Base-by-base conservation (phyloP, 2,329 filamentous ascomycete genomes). In the Lizonia empirigonia region DNA sequence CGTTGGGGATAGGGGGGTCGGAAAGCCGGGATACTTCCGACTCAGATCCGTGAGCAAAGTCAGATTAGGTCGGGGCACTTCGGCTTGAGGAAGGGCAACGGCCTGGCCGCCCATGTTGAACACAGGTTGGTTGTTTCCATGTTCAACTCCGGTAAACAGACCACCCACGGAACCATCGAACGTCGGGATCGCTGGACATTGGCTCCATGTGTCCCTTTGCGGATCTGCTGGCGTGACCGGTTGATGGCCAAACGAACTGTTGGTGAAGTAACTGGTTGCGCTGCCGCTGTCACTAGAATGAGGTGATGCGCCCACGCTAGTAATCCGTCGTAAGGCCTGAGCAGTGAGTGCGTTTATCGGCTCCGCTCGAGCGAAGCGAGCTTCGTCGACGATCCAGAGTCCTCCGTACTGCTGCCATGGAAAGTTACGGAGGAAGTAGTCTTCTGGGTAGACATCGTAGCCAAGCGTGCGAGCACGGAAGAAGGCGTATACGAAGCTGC, bases 371-470 rank as follows among this genome's bases (percentile, higher is more conserved):
- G 72, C 69, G 50, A 74, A 74, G n/a, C 72, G 68, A 34, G 68
- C 67, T 40, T 73, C 70, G 10, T 72, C 68, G 24, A 68, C 60
- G 16, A 68, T 64, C 69, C 71, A 74, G 10, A 74, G 61, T 24
- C 69, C 67, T 9, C 70, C 70, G 51, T 72, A 74, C 44, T 70
- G 62, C 19, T 68, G 66, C 72, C 72, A 74, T 0, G 72, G 72
- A 41, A 74, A 74, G 44, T 60, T 70, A n/a, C 55, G 59, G 7
- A 72, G 59, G 36, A 74, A 74, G 36, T 68, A 55, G 36, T 74
- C 69, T 57, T 74, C 72, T 5, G 72, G 72, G 27, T 73, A 73
- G 16, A 74, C 69, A 29, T 73, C 70, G 53, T 69, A 74, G 18
- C 70, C 70, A 35, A 73, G 63, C 0, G 69, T 72, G 7, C 62